Conservation (phyloP, 179 eudicot genomes). For the Heliamphora pulchella region DNA sequence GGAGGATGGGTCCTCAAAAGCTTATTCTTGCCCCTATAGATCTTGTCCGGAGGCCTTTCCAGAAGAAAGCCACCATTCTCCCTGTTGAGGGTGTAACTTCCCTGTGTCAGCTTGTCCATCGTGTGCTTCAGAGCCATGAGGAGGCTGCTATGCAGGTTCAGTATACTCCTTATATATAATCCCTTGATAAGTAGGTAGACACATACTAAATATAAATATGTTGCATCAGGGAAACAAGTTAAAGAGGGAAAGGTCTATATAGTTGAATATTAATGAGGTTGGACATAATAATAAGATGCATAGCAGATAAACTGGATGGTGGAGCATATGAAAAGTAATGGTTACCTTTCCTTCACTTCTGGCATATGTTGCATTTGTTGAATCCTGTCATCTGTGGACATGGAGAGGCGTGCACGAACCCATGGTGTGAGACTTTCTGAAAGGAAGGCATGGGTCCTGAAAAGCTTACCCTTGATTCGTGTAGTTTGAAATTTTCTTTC, state of each 20-base stretch:
- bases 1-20: conserved; percentile 42
- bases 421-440: background rate
- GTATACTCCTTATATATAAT: background rate
- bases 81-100: conserved; percentile 84
- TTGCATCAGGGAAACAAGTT: background rate
- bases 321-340: background rate
- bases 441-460: background rate
- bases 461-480: no score
- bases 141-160: conserved; percentile 75
- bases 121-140: conserved; percentile 60
- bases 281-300: background rate
- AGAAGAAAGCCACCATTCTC: conserved; percentile 64
- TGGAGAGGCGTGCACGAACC: background rate
- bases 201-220: background rate
- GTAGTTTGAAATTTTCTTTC: background rate
- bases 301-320: background rate
- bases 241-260: background rate
- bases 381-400: conserved; percentile 1
- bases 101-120: conserved; percentile 62
- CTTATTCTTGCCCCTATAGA: conserved; percentile 49
- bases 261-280: background rate
- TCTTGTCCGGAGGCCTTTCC: conserved; percentile 73
- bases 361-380: background rate
- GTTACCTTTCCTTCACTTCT: background rate
- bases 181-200: background rate